These are phyloP conservation scores for Pilobolus umbonatus DNA, from an alignment of 192 early-diverging fungal genomes.

Conservation along the genomic window DNA sequence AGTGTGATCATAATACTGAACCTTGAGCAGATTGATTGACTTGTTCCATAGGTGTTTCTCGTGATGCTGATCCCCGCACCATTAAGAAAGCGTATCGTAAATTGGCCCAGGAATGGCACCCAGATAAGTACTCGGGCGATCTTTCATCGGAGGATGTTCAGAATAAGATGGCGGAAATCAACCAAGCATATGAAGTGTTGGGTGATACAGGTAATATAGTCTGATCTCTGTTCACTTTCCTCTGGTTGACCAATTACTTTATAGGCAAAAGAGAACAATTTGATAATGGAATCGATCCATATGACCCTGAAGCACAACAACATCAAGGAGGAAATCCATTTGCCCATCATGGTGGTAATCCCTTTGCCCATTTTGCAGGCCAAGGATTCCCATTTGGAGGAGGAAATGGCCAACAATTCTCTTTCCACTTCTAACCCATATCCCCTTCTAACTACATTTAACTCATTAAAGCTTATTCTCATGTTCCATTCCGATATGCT, in stretches of 20 bases:
- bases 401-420: conserved; percentile 15
- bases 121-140: conserved; percentile 77
- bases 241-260: neutral
- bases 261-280: conserved; percentile 45
- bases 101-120: conserved; percentile 84
- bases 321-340: neutral
- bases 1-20: neutral
- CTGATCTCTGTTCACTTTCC: neutral
- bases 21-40: too few species aligned
- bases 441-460: neutral
- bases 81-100: conserved; percentile 93
- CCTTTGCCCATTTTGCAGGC: conserved; percentile 50
- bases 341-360: conserved; percentile 41
- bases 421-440: conserved; percentile 13
- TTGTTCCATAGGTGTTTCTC: conserved; percentile 62
- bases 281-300: conserved; percentile 77
- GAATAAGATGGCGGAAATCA: conserved; percentile 89
- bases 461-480: too few species aligned
- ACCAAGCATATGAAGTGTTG: conserved; percentile 88
- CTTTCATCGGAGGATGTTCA: conserved; percentile 70
- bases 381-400: conserved; percentile 8
- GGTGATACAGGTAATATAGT: conserved; percentile 44
- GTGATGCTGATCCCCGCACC: conserved; percentile 66
- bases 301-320: conserved; percentile 56
- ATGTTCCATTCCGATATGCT: too few species aligned